These are phyloP conservation scores for Monosporascus ibericus DNA, from an alignment of 2,329 filamentous ascomycete genomes.

Conservation along the genomic window DNA sequence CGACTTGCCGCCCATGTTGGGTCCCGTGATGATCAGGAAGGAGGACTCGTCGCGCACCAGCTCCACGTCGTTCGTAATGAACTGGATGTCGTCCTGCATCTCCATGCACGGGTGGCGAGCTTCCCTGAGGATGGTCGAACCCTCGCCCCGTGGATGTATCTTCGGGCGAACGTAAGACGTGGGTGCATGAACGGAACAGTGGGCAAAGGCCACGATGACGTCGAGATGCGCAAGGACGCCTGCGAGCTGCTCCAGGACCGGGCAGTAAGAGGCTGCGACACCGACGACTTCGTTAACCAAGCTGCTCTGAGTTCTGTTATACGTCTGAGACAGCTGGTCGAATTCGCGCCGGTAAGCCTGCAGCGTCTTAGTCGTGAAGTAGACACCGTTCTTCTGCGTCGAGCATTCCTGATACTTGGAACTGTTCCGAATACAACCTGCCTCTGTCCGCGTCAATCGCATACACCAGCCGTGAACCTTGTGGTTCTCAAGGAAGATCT, in stretches of 20 bases:
- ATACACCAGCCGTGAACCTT: slow-evolving; percentile 96
- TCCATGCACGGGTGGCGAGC: slow-evolving; percentile 97
- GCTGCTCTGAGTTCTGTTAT: slow-evolving; percentile 88
- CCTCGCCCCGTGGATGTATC: slow-evolving; percentile 82
- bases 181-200: slow-evolving; percentile 88
- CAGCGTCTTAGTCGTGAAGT: slow-evolving; percentile 84
- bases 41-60: slow-evolving; percentile 73
- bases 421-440: slow-evolving; percentile 88
- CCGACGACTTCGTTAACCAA: slow-evolving; percentile 88
- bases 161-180: slow-evolving; percentile 86
- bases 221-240: slow-evolving; percentile 88
- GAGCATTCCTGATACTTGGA: slow-evolving; percentile 88
- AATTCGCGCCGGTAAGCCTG: slow-evolving; percentile 81
- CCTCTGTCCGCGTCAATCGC: slow-evolving; percentile 84
- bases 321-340: slow-evolving; percentile 88
- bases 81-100: slow-evolving; percentile 96
- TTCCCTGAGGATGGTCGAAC: slow-evolving; percentile 84
- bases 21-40: slow-evolving; percentile 93
- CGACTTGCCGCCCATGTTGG: slow-evolving; percentile 98
- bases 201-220: slow-evolving; percentile 89
- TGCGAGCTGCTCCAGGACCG: slow-evolving; percentile 83
- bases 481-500: slow-evolving; percentile 95
- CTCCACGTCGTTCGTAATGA: slow-evolving; percentile 95
- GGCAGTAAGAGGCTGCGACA: slow-evolving; percentile 90
- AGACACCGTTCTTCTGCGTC: slow-evolving; percentile 98